Conservation (phyloP, 345 rosid genomes). For the Populus deltoides region DNA sequence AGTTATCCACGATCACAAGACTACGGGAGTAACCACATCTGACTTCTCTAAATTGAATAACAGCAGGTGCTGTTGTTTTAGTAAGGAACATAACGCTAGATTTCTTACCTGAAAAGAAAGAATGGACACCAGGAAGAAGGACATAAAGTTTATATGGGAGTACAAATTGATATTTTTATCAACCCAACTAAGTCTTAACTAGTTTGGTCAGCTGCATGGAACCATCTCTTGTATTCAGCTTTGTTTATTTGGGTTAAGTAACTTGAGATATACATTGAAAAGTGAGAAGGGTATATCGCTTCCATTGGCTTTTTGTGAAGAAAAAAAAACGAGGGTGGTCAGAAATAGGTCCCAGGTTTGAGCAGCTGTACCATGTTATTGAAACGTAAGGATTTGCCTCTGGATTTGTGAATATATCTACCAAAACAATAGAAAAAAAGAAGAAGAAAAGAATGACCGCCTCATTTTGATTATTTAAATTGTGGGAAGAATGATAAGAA, state of each 20-base stretch:
- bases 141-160: no score
- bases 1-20: no score
- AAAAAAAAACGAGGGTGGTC: no score
- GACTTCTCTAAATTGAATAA: no score
- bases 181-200: no score
- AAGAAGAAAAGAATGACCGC: not conserved
- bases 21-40: no score
- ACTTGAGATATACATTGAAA: not conserved
- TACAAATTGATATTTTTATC: no score
- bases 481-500: not conserved
- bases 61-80: no score
- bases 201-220: no score
- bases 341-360: not conserved
- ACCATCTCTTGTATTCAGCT: not conserved
- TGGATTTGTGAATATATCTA: not conserved
- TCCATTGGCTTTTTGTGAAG: not conserved
- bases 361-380: not conserved
- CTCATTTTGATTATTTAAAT: not conserved
- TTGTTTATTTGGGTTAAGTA: not conserved
- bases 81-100: no score
- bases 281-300: not conserved
- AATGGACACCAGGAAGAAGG: no score
- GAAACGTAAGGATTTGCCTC: not conserved
- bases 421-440: not conserved
- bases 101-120: no score